Conservation (phyloP, 208 protist genomes). For the Trypanosoma platydactyli region DNA sequence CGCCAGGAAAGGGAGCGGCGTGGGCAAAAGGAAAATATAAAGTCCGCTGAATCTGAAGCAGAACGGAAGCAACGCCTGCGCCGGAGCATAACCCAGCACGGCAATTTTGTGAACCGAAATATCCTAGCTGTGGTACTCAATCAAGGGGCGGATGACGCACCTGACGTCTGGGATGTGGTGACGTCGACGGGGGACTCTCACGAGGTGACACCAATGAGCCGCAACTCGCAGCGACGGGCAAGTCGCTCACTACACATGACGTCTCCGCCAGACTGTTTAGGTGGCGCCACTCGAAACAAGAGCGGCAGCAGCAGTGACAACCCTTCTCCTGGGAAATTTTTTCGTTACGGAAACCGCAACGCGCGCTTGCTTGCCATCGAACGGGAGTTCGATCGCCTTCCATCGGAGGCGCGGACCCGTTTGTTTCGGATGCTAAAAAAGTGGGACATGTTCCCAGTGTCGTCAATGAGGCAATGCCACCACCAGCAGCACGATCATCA, state of each 20-base stretch:
- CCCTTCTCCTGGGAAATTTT: not conserved
- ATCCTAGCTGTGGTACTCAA: slow-evolving; percentile 8
- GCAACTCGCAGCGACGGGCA: not conserved
- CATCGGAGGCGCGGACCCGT: not conserved
- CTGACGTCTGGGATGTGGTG: not conserved
- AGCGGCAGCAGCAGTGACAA: not conserved
- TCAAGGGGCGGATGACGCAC: not conserved
- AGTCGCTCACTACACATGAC: not conserved
- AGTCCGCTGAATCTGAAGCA: not conserved
- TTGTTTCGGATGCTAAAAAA: slow-evolving; percentile 19
- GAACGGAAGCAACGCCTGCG: slow-evolving; percentile 1
- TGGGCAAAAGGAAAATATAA: not conserved
- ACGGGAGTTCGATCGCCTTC: slow-evolving; percentile 14
- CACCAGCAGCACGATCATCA: not conserved
- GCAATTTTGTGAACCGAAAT: slow-evolving; percentile 14
- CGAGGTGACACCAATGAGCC: not conserved
- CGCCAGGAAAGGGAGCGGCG: not conserved
- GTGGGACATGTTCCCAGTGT: slow-evolving; percentile 22
- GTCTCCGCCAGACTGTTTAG: not conserved
- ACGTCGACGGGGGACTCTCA: not conserved
- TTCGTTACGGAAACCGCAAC: slow-evolving; percentile 12
- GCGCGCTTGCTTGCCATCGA: slow-evolving; percentile 17
- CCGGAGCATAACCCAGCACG: not conserved
- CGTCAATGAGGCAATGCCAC: not conserved
- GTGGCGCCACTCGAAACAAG: not conserved